These are phyloP conservation scores for Linderina pennispora DNA, from an alignment of 192 early-diverging fungal genomes.

Conservation along the genomic window DNA sequence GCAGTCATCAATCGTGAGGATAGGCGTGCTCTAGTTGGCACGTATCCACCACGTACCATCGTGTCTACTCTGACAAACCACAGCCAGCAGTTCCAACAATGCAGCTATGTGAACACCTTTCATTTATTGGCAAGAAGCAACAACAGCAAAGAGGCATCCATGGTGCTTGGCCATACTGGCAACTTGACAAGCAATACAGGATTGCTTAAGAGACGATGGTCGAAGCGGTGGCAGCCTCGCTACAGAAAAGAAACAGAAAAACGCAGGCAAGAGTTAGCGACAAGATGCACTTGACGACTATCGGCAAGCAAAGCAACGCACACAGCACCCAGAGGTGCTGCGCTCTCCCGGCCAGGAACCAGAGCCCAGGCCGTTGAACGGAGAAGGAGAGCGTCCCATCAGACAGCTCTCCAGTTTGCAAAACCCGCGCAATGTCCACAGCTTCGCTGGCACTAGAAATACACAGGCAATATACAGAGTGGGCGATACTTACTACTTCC, in stretches of 20 bases:
- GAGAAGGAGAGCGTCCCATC: not conserved
- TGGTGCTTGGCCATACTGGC: no score
- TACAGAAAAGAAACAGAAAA: conserved; percentile 1
- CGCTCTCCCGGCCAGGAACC: conserved; percentile 16
- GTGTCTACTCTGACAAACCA: no score
- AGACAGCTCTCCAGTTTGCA: conserved; percentile 9
- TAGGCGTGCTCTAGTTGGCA: no score
- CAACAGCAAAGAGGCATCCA: no score
- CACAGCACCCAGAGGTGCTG: conserved; percentile 1
- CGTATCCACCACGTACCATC: no score
- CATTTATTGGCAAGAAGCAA: no score
- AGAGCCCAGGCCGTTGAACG: not conserved
- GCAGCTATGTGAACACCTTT: no score
- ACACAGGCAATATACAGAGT: conserved; percentile 6
- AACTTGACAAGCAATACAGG: conserved; percentile 20
- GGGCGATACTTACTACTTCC: conserved; percentile 90
- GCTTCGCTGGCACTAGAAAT: no score
- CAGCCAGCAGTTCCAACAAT: no score
- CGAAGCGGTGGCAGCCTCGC: conserved; percentile 2
- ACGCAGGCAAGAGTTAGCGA: conserved; percentile 1
- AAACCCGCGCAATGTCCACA: conserved; percentile 31
- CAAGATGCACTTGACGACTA: conserved; percentile 30
- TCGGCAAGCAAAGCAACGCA: conserved; percentile 37
- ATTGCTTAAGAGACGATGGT: conserved; percentile 18
- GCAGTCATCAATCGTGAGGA: no score